phyloP scores from a whole-genome alignment of 2,329 filamentous ascomycete genomes.

The Cordyceps tenuipes region DNA sequence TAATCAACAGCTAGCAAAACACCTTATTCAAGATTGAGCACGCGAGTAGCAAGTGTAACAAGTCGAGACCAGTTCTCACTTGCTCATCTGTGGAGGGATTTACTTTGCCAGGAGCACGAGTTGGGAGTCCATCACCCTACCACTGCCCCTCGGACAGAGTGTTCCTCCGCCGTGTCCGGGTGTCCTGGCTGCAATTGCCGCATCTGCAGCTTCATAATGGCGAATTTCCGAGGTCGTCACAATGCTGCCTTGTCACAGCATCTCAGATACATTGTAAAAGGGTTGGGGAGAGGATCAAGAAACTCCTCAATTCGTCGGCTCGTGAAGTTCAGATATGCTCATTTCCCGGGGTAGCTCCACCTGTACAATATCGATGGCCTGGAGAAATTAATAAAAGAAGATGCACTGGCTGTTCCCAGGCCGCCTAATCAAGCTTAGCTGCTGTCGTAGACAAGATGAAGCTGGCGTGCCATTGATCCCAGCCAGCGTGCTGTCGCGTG shows the following conservation, averaged over 20 bases:
- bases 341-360: constrained; percentile 4
- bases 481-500: not conserved
- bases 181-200: not conserved
- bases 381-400: not conserved
- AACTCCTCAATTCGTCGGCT: no score
- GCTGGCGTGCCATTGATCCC: not conserved
- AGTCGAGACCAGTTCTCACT: not conserved
- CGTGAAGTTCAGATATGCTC: not conserved
- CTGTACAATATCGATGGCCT: not conserved
- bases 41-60: not conserved
- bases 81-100: not conserved
- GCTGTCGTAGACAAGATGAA: not conserved
- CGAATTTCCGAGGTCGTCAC: not conserved
- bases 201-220: no score
- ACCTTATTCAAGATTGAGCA: not conserved
- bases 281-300: no score
- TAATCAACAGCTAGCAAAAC: not conserved
- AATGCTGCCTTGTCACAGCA: not conserved
- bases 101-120: not conserved
- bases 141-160: not conserved
- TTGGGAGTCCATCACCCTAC: not conserved
- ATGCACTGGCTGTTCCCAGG: not conserved
- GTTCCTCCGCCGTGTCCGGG: not conserved
- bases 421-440: constrained; percentile 4
- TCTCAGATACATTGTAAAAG: not conserved